Evolutionary conservation across 2,329 filamentous ascomycete species (phyloP), one percentile per base, ranked within the genome.

Genomic region (Aspergillus quadricinctus): DNA sequence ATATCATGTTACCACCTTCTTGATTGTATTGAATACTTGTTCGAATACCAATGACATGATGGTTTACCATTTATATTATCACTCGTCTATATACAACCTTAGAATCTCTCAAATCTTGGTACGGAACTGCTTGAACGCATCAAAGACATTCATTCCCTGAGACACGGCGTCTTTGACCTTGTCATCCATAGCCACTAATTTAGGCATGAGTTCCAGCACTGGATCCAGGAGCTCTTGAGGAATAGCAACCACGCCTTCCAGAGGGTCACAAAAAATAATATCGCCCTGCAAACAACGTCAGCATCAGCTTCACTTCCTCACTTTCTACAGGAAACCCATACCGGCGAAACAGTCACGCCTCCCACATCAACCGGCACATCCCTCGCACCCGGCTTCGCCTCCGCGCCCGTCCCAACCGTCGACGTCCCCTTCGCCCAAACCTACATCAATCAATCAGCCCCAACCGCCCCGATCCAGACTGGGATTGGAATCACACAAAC

Each of bases 221-320:
- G 81, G 79, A 10, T 80, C 77, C 9, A 90, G 69, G 64, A 84
- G 82, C 35, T 79, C 80, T 49, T 76, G 74, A 1, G 88, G 88
- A 56, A 92, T 87, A 28, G 83, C 79, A 11, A 89, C 87, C 1
- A 88, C 82, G 0, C 87, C 88, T 61, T 90, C 88, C n/a, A 77
- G 74, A 4, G 84, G 80, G 68, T 92, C 89, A 55, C 84, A 82
- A 71, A 90, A 86, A 48, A 89, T 78, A 40, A 91, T 79, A 70
- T 92, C 89, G 7, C 88, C 86, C 75, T 69, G 49, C 3, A 25
- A 35, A 27, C 28, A 31, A 49, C 43, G 41, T 51, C 46, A 57
- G 48, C 27, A 54, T 55, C 37, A 54, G 27, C 49, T 19, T 9
- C 27, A 5, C 41, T 21, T 29, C 14, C 21, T 19, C 19, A 14